These are phyloP conservation scores for Xanthoconium purpureum DNA, from an alignment of 768 basidiomycete genomes.

Conservation along the genomic window DNA sequence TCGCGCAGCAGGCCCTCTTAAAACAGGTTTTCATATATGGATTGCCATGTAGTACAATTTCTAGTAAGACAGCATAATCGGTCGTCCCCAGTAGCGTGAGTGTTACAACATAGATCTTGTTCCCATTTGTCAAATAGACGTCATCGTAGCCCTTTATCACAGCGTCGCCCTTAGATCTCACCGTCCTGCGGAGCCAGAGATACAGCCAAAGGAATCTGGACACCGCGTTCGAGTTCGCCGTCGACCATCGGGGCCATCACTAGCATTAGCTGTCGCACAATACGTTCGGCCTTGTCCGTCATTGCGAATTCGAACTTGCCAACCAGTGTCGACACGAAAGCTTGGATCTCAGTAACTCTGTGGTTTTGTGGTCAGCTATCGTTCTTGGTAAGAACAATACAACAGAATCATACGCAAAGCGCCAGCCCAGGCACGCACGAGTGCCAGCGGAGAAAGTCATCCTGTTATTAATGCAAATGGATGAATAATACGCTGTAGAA, in stretches of 20 bases:
- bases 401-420: constrained; percentile 22
- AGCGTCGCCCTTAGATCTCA: too few relatives aligned
- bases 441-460: constrained; percentile 17
- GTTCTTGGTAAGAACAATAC: not conserved
- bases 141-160: too few relatives aligned
- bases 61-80: too few relatives aligned
- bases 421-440: constrained; percentile 27
- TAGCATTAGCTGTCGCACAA: constrained; percentile 29
- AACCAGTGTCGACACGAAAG: constrained; percentile 51
- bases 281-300: constrained; percentile 26
- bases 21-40: too few relatives aligned
- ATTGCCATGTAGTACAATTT: too few relatives aligned
- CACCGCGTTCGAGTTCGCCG: constrained; percentile 29
- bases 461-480: not conserved
- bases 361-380: not conserved
- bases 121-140: too few relatives aligned
- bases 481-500: not conserved
- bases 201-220: constrained; percentile 27
- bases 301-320: constrained; percentile 10
- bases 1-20: too few relatives aligned
- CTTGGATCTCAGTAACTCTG: constrained; percentile 49
- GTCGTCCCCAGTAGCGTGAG: too few relatives aligned
- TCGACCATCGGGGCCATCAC: constrained; percentile 31
- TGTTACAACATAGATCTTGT: too few relatives aligned
- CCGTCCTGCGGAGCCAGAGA: constrained; percentile 12